A percentile compares a stretch with the other conserved stretches of the same genome.
Evolutionary conservation across 2,329 filamentous ascomycete genomes (phyloP).

Genomic region (Fusarium circinatum): DNA sequence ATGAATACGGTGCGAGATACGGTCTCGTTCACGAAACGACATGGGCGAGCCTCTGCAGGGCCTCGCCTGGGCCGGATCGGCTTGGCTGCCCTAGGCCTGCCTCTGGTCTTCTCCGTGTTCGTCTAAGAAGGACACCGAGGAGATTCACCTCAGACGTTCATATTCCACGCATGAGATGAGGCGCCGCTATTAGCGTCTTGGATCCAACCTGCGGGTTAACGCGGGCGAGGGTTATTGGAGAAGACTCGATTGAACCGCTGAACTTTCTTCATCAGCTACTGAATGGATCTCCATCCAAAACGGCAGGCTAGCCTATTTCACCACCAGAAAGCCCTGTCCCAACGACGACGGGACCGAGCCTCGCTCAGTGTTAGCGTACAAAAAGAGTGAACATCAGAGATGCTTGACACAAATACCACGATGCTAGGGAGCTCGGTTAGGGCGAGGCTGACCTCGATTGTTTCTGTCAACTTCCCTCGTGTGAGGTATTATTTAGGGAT

Average conservation of each 20-base stretch:
- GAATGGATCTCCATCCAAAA: slow-evolving; percentile 20
- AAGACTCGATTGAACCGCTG: background rate
- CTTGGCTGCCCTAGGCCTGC: slow-evolving; percentile 32
- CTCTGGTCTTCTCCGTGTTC: slow-evolving; percentile 23
- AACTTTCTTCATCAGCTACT: slow-evolving; percentile 15
- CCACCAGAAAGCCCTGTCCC: slow-evolving; percentile 18
- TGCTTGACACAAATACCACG: slow-evolving; percentile 24
- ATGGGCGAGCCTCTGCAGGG: slow-evolving; percentile 31
- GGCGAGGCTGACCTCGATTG: background rate
- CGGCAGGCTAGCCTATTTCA: slow-evolving; percentile 21
- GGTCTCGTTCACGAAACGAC: slow-evolving; percentile 18
- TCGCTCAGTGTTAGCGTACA: slow-evolving; percentile 7
- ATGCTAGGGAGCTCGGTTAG: background rate
- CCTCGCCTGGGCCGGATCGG: slow-evolving; percentile 39
- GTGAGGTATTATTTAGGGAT: slow-evolving; percentile 23
- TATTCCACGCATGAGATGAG: slow-evolving; percentile 36
- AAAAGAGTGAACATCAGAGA: slow-evolving; percentile 17
- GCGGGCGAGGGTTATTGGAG: slow-evolving; percentile 34
- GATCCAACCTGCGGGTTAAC: slow-evolving; percentile 40
- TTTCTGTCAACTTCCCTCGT: slow-evolving; percentile 19
- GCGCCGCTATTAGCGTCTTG: slow-evolving; percentile 36
- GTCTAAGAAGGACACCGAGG: slow-evolving; percentile 21
- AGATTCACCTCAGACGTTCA: slow-evolving; percentile 22
- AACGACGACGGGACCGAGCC: slow-evolving; percentile 19
- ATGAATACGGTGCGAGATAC: slow-evolving; percentile 29